Base-by-base conservation (phyloP, 805 yeast genomes). In the Metschnikowia colocasiae region DNA sequence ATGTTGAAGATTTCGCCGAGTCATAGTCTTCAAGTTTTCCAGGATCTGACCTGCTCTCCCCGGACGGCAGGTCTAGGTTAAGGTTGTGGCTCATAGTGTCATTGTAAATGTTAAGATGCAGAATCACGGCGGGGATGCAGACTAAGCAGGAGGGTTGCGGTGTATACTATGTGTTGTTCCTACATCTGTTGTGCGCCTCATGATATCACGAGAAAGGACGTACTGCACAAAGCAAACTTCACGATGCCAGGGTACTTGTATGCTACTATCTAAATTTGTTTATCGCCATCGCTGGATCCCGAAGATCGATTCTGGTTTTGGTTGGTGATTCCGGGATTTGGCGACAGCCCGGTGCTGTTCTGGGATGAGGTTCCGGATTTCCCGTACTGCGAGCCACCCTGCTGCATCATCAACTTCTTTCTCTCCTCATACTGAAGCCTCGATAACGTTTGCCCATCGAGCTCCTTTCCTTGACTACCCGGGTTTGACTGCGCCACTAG, bases 361-460 rank as follows among this genome's bases (percentile, higher is more conserved):
- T 32, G 43, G 5, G 35, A 23, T 8, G 41, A 8, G 13, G 18
- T 22, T 8, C 46, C 40, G 7, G 48, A 16, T 33, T 47, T 48
- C n/a, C 41, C 50, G 26, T 33, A 50, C 34, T 50, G 53, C 4
- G 48, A 32, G 15, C 53, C 51, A 16, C 51, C 48, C 44, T 61
- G 63, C 39, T 67, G 68, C 40, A 68, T 60, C 51, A 68, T 56
- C 31, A 65, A 52, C 47, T 67, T 62, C 58, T 68, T 68, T 19
- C 71, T 54, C 49, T 68, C 71, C 45, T 68, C 74, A 41, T 67
- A 67, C 42, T 68, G 71, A 42, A 63, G 47, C 44, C 63, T 65
- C 13, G 65, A 54, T 41, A 65, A 46, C 18, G 60, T 57, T 33
- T 56, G 60, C 27, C 60, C 47, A 18, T 63, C 69, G 18, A 58